phyloP scores from a whole-genome alignment of 495 filamentous ascomycete species.

The Bombardia bombarda region DNA sequence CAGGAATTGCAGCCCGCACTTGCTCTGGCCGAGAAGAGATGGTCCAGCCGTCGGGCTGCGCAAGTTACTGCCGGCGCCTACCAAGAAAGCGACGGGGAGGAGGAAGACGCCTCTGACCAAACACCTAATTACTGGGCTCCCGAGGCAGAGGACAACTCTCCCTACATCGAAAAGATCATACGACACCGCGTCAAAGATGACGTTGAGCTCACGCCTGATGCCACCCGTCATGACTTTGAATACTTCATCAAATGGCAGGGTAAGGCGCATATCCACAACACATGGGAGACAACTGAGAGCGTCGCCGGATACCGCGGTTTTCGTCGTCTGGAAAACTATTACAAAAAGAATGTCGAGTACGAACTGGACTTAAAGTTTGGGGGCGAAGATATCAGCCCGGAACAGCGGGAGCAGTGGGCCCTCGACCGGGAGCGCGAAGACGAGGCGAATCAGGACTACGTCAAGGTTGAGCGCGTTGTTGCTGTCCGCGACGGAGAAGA shows the following conservation, averaged over 20 bases:
- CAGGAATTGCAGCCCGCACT: constrained; percentile 50
- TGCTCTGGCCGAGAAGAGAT: constrained; percentile 68
- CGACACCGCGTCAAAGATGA: constrained; percentile 74
- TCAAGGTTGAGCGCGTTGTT: constrained; percentile 88
- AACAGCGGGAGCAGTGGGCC: constrained; percentile 85
- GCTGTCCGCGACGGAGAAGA: constrained; percentile 66
- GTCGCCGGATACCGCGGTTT: constrained; percentile 58
- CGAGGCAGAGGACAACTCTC: constrained; percentile 58
- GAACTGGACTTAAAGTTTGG: constrained; percentile 63
- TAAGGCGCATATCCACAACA: constrained; percentile 88
- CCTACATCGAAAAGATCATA: constrained; percentile 82
- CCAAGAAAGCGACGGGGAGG: constrained; percentile 67
- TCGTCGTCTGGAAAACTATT: constrained; percentile 89
- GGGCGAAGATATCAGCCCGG: constrained; percentile 62
- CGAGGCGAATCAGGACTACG: constrained; percentile 77
- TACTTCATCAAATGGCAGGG: constrained; percentile 98
- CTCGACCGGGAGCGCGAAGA: constrained; percentile 80
- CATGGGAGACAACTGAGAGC: constrained; percentile 76
- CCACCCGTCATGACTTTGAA: constrained; percentile 74
- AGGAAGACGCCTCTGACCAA: constrained; percentile 52
- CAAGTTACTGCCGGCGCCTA: constrained; percentile 83
- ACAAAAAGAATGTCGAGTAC: constrained; percentile 66
- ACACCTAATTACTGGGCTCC: constrained; percentile 57
- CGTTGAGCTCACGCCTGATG: constrained; percentile 45
- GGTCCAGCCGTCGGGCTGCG: constrained; percentile 80